A percentile compares a stretch with the other conserved stretches of the same genome.
Evolutionary conservation across 2,329 filamentous ascomycete species (phyloP).

Genomic region (Microdochium paspali): DNA sequence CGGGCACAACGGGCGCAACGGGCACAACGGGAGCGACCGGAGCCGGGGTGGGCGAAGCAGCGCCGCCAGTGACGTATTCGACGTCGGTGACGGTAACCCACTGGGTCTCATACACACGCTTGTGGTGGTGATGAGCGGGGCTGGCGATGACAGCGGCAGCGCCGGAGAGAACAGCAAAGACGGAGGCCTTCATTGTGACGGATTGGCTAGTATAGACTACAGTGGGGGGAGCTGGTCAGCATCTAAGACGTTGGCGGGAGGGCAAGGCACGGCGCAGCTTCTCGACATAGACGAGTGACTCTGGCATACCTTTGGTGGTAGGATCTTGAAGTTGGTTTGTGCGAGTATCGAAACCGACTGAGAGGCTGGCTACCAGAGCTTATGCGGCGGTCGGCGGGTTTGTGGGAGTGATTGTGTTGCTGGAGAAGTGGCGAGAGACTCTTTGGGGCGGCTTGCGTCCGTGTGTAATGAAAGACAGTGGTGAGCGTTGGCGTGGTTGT

Average conservation of each 20-base stretch:
- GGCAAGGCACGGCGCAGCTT: not conserved
- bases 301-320: not conserved
- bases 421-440: not conserved
- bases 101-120: conserved; percentile 21
- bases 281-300: not conserved
- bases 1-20: conserved; percentile 3
- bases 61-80: conserved; percentile 25
- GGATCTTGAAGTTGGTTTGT: not conserved
- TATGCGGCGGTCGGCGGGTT: not conserved
- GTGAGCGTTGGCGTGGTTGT: not conserved
- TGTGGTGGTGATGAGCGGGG: conserved; percentile 16
- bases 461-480: not conserved
- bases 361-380: not conserved
- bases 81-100: conserved; percentile 16
- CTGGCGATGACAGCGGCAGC: conserved; percentile 22
- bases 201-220: too few relatives aligned
- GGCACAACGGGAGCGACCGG: conserved; percentile 4
- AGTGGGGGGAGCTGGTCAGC: not conserved
- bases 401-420: not conserved
- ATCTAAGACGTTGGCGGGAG: not conserved
- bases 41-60: conserved; percentile 9
- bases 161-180: conserved; percentile 21
- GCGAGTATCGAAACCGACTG: not conserved
- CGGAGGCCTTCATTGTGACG: conserved; percentile 29
- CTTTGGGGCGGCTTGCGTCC: not conserved